These are phyloP conservation scores for Colletotrichum sp. DNA, from an alignment of 2,329 filamentous ascomycete genomes.

Conservation along the genomic window DNA sequence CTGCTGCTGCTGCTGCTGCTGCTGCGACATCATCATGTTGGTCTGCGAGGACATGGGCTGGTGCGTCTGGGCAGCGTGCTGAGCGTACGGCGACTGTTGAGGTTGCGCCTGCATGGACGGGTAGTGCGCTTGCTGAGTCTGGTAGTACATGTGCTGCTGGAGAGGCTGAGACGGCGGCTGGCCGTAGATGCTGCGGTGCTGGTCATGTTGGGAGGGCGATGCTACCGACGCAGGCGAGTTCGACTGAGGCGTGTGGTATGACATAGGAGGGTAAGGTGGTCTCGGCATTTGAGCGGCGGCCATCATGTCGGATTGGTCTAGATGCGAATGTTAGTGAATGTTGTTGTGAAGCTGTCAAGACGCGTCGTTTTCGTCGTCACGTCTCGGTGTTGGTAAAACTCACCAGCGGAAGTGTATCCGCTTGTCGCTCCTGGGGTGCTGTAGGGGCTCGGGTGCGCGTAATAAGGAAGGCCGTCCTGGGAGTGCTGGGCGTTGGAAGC, in stretches of 20 bases:
- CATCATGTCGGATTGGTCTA: conserved; percentile 70
- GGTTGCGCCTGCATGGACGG: conserved; percentile 71
- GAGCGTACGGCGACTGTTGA: conserved; percentile 64
- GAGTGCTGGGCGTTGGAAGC: conserved; percentile 64
- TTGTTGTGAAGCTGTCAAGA: conserved; percentile 19
- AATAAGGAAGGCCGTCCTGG: conserved; percentile 73
- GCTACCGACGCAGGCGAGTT: conserved; percentile 94
- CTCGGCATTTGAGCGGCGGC: conserved; percentile 73
- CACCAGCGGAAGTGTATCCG: conserved; percentile 88
- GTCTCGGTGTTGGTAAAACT: conserved; percentile 39
- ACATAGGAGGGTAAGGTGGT: conserved; percentile 84
- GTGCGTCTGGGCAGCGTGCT: conserved; percentile 58
- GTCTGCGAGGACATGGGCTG: conserved; percentile 68
- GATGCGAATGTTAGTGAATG: background rate
- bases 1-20: conserved; percentile 28
- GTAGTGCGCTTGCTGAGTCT: conserved; percentile 63
- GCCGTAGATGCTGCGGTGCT: conserved; percentile 85
- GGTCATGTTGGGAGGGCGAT: conserved; percentile 87
- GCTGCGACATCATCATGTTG: conserved; percentile 69
- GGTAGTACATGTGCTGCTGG: conserved; percentile 81
- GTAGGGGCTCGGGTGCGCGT: conserved; percentile 81
- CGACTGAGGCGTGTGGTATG: conserved; percentile 92
- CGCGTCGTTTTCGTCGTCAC: background rate
- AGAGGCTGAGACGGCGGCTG: conserved; percentile 80
- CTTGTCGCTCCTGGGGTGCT: conserved; percentile 81